Conservation (phyloP, 2,329 filamentous ascomycete species). For the Stagonosporopsis tanaceti region DNA sequence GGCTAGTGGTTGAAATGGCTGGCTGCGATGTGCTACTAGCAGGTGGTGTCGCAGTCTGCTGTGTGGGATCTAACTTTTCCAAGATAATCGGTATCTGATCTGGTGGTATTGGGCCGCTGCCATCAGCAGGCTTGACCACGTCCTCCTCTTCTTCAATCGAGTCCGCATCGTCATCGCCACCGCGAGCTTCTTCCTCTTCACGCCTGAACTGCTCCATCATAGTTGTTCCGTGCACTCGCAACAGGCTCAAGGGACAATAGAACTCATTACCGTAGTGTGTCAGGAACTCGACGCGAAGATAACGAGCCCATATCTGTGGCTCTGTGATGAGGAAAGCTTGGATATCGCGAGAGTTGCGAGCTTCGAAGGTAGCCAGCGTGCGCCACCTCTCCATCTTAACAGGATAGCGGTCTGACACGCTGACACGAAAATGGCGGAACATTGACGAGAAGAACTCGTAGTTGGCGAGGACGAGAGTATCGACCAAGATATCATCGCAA, state of each 20-base stretch:
- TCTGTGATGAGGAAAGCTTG: slow-evolving; percentile 95
- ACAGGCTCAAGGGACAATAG: slow-evolving; percentile 90
- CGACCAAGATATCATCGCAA: slow-evolving; percentile 84
- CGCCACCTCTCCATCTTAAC: slow-evolving; percentile 93
- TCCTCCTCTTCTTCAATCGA: slow-evolving; percentile 58
- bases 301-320: slow-evolving; percentile 93
- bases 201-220: slow-evolving; percentile 96
- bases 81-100: slow-evolving; percentile 31
- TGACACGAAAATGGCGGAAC: slow-evolving; percentile 88
- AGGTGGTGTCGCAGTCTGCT: neutral
- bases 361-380: slow-evolving; percentile 85
- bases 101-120: slow-evolving; percentile 29
- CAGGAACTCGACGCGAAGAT: slow-evolving; percentile 88
- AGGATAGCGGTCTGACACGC: slow-evolving; percentile 93
- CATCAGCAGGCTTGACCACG: slow-evolving; percentile 48
- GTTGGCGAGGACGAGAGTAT: slow-evolving; percentile 96
- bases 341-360: slow-evolving; percentile 89
- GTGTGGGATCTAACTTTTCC: slow-evolving; percentile 15
- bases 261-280: slow-evolving; percentile 96
- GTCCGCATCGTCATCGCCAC: slow-evolving; percentile 69
- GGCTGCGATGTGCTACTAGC: slow-evolving; percentile 5
- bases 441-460: slow-evolving; percentile 99
- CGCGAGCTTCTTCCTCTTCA: slow-evolving; percentile 72
- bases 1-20: neutral
- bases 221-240: slow-evolving; percentile 90